Conservation (phyloP, 2,329 filamentous ascomycete species). For the Fusarium udum region DNA sequence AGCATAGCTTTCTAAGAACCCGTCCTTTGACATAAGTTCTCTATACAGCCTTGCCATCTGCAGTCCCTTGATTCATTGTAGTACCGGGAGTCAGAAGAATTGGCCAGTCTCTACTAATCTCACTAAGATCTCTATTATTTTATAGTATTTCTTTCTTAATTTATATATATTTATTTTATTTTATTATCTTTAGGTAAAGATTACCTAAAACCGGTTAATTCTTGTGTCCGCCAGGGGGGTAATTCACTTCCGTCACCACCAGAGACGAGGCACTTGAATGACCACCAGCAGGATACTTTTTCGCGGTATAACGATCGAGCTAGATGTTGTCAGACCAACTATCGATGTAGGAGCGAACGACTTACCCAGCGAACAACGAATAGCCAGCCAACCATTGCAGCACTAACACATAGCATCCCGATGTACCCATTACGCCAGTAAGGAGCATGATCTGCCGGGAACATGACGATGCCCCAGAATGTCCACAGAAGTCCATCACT, state of each 20-base stretch:
- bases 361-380: conserved; percentile 35
- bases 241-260: not conserved
- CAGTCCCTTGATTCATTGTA: not conserved
- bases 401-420: conserved; percentile 35
- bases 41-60: not conserved
- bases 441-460: conserved; percentile 54
- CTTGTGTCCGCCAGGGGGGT: not conserved
- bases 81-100: too few species aligned
- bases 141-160: too few species aligned
- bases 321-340: not conserved
- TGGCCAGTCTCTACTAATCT: too few species aligned
- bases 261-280: not conserved
- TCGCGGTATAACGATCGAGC: conserved; percentile 18
- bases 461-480: conserved; percentile 57
- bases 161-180: too few species aligned
- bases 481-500: conserved; percentile 53
- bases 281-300: conserved; percentile 3
- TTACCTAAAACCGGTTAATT: too few species aligned
- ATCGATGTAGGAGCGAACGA: not conserved
- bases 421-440: conserved; percentile 50
- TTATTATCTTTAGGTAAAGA: too few species aligned
- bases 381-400: conserved; percentile 7
- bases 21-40: not conserved
- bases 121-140: too few species aligned
- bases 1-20: not conserved